Evolutionary conservation across 305 asterid species (phyloP).

Genomic region (Fraxinus xanthoxyloides): DNA sequence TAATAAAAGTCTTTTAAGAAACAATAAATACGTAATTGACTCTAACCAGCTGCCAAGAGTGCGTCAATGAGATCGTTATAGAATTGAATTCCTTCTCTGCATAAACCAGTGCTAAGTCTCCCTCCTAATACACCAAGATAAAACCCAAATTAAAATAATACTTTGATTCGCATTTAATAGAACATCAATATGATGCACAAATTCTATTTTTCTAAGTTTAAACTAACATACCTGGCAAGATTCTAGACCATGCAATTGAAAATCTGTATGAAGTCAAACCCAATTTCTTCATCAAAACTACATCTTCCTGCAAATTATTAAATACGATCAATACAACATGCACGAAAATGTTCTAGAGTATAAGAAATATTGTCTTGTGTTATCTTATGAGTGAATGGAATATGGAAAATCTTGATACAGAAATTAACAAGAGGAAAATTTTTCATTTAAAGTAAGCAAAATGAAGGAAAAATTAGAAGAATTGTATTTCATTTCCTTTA

Average conservation of each 20-base stretch:
- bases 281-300: slow-evolving; percentile 36
- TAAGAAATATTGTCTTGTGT: no score
- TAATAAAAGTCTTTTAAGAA: no score
- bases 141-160: neutral
- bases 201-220: neutral
- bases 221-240: slow-evolving; percentile 30
- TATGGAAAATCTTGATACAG: no score
- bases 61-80: slow-evolving; percentile 37
- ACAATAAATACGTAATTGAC: neutral
- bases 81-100: slow-evolving; percentile 34
- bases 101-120: slow-evolving; percentile 25
- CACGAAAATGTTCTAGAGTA: neutral
- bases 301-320: slow-evolving; percentile 29
- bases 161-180: neutral
- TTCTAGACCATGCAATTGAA: slow-evolving; percentile 40
- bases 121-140: slow-evolving; percentile 27
- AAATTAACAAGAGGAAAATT: no score
- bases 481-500: neutral
- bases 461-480: neutral
- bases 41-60: slow-evolving; percentile 25
- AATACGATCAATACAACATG: neutral
- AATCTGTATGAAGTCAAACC: slow-evolving; percentile 34
- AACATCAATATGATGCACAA: neutral
- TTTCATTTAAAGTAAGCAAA: neutral
- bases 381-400: neutral